Percentiles rank a stretch among this genome's conserved stretches.
These are phyloP conservation scores for Pinus albicaulis DNA, from an alignment of 75 land plant species.

Conservation along the genomic window DNA sequence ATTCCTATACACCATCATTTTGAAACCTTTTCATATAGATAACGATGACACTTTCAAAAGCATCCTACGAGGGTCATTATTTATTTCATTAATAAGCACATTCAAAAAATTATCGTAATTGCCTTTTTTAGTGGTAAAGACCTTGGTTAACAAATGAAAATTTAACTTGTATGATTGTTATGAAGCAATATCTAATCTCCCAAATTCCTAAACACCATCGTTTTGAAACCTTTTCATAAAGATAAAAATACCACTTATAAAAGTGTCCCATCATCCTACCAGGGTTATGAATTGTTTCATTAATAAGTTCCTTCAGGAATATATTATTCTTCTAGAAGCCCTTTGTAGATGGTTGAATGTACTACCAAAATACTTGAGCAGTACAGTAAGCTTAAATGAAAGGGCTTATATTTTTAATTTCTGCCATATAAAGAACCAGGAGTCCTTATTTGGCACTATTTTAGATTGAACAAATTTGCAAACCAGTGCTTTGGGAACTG, in stretches of 20 bases:
- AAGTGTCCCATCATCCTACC: too few relatives aligned
- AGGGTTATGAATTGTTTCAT: too few relatives aligned
- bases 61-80: not conserved
- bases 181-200: too few relatives aligned
- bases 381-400: not conserved
- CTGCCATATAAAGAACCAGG: constrained; percentile 96
- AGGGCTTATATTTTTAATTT: not conserved
- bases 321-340: not conserved
- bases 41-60: not conserved
- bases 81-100: too few relatives aligned
- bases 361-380: not conserved
- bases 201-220: too few relatives aligned
- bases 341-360: constrained; percentile 5
- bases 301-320: too few relatives aligned
- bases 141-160: too few relatives aligned
- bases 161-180: too few relatives aligned
- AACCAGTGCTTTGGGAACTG: constrained; percentile 88
- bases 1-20: not conserved
- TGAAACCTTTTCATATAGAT: not conserved
- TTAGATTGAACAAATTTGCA: constrained; percentile 83
- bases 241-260: too few relatives aligned
- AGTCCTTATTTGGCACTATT: constrained; percentile 89
- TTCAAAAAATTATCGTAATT: too few relatives aligned
- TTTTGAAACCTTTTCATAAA: too few relatives aligned
- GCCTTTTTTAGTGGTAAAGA: too few relatives aligned